Evolutionary conservation across 805 yeast species (phyloP), one percentile per base, ranked within the genome.

Genomic region (Sugiyamaella marilandica): DNA sequence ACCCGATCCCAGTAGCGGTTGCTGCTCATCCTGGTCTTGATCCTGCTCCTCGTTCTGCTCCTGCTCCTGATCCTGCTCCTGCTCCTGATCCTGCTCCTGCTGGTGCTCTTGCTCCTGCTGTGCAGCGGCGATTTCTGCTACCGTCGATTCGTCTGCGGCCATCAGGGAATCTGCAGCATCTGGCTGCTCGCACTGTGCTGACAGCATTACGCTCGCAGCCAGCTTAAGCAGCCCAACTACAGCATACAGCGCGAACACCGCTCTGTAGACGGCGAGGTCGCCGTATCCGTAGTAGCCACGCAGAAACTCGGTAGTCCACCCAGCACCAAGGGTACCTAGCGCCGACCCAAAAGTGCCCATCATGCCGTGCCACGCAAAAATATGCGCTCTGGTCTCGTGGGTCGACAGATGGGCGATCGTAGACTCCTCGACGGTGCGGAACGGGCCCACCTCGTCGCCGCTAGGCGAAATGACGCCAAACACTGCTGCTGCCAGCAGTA

Each of bases 381-480:
- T 72, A 57, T 82, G 87, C 0, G 95, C 84, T 45, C 95, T 73
- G 16, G 58, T 52, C 1, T 55, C 58, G 16, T 46, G 43, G 1
- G 52, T 47, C 0, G 95, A 84, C 57, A 89, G 70, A 66, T 87
- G 92, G 0, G 96, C 94, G 47, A 89, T 74, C 37, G 87, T 77
- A 1, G 92, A 82, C 63, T 88, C 96, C 65, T 89, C 96, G 29
- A 89, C 82, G 0, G 94, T 81, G 63, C 86, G 84, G 67, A 89
- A 89, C 0, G 96, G 96, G 0, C 96, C 96, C 0, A 91, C 87
- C 63, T 89, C 96, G 62, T 84, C 90, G 21, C 96, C 95, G 29
- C 88, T 81, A 1, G 96, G 94, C 1, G 95, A 86, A 7, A 89
- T 85, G 14, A 89, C 96, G 1, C 96, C 96, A 31, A 87, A 53